Conservation (phyloP, 345 rosid species). For the Euphorbia peplus region DNA sequence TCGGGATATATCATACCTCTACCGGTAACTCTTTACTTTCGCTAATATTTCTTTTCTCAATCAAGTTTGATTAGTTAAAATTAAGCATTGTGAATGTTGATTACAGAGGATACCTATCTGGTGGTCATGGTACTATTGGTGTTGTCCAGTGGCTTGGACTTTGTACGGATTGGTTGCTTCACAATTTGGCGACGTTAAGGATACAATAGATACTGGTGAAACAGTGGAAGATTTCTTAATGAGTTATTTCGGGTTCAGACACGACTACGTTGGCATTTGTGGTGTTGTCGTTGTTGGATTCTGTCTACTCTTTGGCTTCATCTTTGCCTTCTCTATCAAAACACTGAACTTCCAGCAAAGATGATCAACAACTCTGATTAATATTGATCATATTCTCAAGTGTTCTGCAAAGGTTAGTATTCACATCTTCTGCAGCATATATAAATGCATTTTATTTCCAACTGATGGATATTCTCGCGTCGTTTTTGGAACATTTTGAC, state of each 20-base stretch:
- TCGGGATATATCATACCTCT: not conserved
- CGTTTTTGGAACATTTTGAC: too few relatives aligned
- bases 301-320: conserved; percentile 11
- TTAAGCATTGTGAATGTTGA: not conserved
- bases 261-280: conserved; percentile 14
- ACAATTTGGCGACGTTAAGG: not conserved
- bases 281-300: conserved; percentile 14
- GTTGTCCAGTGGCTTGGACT: conserved; percentile 16
- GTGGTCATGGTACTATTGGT: conserved; percentile 26
- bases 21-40: not conserved
- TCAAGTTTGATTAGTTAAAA: not conserved
- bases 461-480: too few relatives aligned
- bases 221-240: conserved; percentile 4
- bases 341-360: conserved; percentile 16
- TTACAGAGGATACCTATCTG: conserved; percentile 18
- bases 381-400: not conserved
- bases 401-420: not conserved
- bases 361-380: not conserved
- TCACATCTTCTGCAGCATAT: too few relatives aligned
- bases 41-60: too few relatives aligned
- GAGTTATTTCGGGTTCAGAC: conserved; percentile 8
- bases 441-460: too few relatives aligned
- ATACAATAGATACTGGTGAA: not conserved
- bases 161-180: conserved; percentile 14
- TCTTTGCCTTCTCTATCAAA: conserved; percentile 13